These are phyloP conservation scores for Nakazawaea molendinolei DNA, from an alignment of 805 yeast species.

Conservation along the genomic window DNA sequence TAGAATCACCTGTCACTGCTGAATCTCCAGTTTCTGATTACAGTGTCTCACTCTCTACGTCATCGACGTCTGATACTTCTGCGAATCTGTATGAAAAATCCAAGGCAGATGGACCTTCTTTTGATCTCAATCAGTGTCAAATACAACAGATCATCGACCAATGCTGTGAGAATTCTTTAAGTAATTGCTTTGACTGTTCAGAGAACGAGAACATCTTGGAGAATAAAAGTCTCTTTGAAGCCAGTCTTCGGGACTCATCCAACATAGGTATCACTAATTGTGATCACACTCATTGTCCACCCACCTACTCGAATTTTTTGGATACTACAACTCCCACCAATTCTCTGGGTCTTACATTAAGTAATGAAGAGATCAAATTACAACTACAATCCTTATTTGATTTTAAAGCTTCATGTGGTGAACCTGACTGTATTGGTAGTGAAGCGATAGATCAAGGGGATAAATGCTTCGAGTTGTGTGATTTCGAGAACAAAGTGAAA, in stretches of 20 bases:
- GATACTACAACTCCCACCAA: not conserved
- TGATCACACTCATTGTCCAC: not conserved
- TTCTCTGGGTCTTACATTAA: too few species aligned
- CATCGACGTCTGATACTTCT: not conserved
- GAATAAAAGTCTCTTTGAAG: not conserved
- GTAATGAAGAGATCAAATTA: slow-evolving; percentile 1
- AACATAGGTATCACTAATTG: too few species aligned
- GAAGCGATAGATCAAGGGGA: slow-evolving; percentile 12
- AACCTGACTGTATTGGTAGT: slow-evolving; percentile 1
- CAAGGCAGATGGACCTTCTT: not conserved
- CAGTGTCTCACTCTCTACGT: slow-evolving; percentile 1
- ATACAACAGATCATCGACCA: slow-evolving; percentile 12
- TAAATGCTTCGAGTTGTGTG: slow-evolving; percentile 21
- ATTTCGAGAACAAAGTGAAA: slow-evolving; percentile 17
- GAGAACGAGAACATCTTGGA: not conserved
- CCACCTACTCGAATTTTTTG: not conserved
- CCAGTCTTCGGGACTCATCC: too few species aligned
- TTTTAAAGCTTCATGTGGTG: not conserved
- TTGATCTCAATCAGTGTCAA: slow-evolving; percentile 9
- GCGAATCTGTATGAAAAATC: not conserved
- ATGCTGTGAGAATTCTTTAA: slow-evolving; percentile 7
- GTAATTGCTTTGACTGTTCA: slow-evolving; percentile 7
- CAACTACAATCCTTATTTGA: slow-evolving; percentile 5
- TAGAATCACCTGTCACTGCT: not conserved
- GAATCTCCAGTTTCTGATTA: too few species aligned